Evolutionary conservation across 805 yeast genomes (phyloP), one percentile per base, ranked within the genome.

Genomic region (Teunomyces cretensis): DNA sequence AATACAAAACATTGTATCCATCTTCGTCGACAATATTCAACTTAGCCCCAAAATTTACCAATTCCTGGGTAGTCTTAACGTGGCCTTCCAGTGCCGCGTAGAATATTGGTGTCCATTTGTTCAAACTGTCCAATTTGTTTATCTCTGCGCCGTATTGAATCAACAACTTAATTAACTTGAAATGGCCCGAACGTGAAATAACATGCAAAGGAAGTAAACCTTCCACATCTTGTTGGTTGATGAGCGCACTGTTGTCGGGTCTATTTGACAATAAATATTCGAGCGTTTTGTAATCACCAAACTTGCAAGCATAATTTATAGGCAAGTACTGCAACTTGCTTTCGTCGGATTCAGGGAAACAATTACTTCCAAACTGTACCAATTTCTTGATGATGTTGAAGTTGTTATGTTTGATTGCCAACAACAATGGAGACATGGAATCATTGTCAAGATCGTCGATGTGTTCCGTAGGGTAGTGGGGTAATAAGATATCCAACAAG

Each of bases 61-160:
- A 72, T 40, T 81, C 86, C 49, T 75, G 75, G 0, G 95, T 86
- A 2, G 94, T 81, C 35, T 75, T 67, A 4, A 75, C 76, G 60
- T 86, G 88, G 1, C 97, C 97, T 54, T 88, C 92, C 51, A 82
- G 80, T 1, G 91, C 91, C 15, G 96, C 88, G 62, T 94, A 92
- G 57, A 90, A 88, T 2, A 94, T 76, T 0, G 98, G 96, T 0
- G 97, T 83, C 97, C 98, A 94, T 55, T 85, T 86, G 60, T 91
- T 90, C 45, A 89, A 81, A 43, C 88, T 86, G 65, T 94, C 98
- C 7, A 83, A 56, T 47, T 80, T 83, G 64, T 94, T 87, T 4
- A 92, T 80, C 55, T 85, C 81, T 3, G 72, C 85, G 4, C 91
- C 92, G 51, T 84, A 76, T n/a, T 77, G 67, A 1, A 87, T 75